Percentiles rank a stretch among this genome's conserved stretches.
phyloP scores from a whole-genome alignment of 2,329 filamentous ascomycete genomes.

The Pseudogymnoascus sp. region DNA sequence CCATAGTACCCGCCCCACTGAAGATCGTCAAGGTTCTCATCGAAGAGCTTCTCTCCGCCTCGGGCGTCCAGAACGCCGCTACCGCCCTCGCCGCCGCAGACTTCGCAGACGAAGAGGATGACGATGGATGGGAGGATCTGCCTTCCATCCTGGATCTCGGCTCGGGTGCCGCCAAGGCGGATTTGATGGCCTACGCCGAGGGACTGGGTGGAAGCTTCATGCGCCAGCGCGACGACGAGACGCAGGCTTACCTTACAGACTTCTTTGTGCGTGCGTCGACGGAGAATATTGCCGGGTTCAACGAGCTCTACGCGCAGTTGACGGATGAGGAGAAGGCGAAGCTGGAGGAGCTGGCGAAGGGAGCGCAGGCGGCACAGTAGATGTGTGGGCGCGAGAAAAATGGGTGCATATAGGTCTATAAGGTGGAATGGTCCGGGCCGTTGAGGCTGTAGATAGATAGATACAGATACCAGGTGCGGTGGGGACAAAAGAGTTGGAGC shows the following conservation, averaged over 20 bases:
- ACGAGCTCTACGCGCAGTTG: conserved; percentile 32
- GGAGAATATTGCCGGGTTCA: conserved; percentile 34
- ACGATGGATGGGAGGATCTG: conserved; percentile 87
- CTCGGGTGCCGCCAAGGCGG: conserved; percentile 59
- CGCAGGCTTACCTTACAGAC: conserved; percentile 72
- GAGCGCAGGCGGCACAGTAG: conserved; percentile 6
- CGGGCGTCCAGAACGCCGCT: conserved; percentile 56
- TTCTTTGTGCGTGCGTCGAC: conserved; percentile 58
- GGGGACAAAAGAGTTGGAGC: not conserved
- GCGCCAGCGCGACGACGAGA: conserved; percentile 81
- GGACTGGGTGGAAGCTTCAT: conserved; percentile 44
- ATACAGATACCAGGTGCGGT: not conserved
- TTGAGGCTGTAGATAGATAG: conserved; percentile 9
- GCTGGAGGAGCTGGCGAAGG: conserved; percentile 34
- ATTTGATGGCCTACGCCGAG: conserved; percentile 74
- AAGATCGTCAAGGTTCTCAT: conserved; percentile 97
- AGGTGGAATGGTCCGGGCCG: not conserved
- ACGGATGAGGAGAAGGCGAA: conserved; percentile 42
- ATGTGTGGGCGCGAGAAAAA: not conserved
- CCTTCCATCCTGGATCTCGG: conserved; percentile 66
- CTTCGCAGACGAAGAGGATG: conserved; percentile 58
- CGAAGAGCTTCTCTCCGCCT: conserved; percentile 80
- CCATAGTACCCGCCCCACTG: conserved; percentile 75
- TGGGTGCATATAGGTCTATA: conserved; percentile 4
- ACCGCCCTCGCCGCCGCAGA: conserved; percentile 54